These are phyloP conservation scores for Boletus subcaerulescens DNA, from an alignment of 768 basidiomycete species.

Conservation along the genomic window DNA sequence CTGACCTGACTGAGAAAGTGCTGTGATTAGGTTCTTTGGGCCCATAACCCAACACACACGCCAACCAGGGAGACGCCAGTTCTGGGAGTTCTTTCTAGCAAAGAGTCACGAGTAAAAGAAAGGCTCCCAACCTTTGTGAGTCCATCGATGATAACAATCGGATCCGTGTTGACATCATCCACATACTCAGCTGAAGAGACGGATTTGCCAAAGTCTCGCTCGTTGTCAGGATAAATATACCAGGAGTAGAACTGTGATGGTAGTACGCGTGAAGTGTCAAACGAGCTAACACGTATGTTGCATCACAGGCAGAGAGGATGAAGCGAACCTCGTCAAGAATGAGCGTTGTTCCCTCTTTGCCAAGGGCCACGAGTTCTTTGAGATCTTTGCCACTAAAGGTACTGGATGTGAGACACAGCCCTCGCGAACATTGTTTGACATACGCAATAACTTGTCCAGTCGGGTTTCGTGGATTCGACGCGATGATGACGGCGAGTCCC, in stretches of 20 bases:
- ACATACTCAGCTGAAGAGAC: conserved; percentile 82
- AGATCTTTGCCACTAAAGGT: conserved; percentile 70
- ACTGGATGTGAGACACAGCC: conserved; percentile 7
- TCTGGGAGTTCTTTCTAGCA: conserved; percentile 46
- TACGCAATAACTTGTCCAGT: conserved; percentile 86
- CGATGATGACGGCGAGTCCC: conserved; percentile 80
- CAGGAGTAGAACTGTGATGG: conserved; percentile 80
- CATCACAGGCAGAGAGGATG: background rate
- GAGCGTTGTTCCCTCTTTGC: conserved; percentile 76
- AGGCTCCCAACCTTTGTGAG: conserved; percentile 69
- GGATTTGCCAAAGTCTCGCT: conserved; percentile 70
- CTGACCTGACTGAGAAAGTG: conserved; percentile 83
- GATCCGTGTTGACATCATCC: conserved; percentile 83
- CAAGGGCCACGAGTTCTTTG: conserved; percentile 70
- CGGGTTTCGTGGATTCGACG: conserved; percentile 95
- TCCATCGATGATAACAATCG: conserved; percentile 85
- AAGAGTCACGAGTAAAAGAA: background rate
- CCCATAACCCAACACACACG: conserved; percentile 92
- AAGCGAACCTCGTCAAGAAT: conserved; percentile 73
- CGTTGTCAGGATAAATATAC: conserved; percentile 87
- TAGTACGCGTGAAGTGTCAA: no score
- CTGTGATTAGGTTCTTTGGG: conserved; percentile 83
- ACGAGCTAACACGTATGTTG: background rate
- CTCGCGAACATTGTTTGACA: conserved; percentile 7
- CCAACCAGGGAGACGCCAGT: conserved; percentile 95